Percentiles rank a stretch among this genome's conserved stretches.
Conservation (phyloP, 768 basidiomycete genomes). For the Mycena rosella region DNA sequence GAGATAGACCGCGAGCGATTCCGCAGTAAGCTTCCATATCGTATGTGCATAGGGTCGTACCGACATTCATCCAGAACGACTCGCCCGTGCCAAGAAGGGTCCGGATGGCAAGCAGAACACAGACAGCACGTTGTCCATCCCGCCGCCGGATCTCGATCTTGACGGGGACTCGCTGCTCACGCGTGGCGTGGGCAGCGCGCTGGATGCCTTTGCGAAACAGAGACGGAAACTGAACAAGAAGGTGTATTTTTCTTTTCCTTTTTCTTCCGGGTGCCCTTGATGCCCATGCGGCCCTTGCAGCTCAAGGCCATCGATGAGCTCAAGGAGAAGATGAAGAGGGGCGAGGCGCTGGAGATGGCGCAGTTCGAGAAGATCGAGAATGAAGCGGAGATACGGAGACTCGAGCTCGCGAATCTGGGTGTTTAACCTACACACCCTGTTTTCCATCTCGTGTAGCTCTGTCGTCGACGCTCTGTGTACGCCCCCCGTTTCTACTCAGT, state of each 20-base stretch:
- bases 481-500: too few species aligned
- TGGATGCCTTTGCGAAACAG: too few species aligned
- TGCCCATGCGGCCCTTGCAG: constrained; percentile 12
- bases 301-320: not conserved
- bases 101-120: not conserved
- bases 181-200: too few species aligned
- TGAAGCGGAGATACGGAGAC: not conserved
- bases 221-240: too few species aligned
- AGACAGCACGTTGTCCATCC: too few species aligned
- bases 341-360: not conserved
- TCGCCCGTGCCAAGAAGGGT: not conserved
- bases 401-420: too few species aligned
- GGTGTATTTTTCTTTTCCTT: constrained; percentile 3
- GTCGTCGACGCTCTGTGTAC: too few species aligned
- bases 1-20: not conserved
- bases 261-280: not conserved
- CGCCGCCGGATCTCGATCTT: too few species aligned
- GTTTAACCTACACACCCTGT: too few species aligned
- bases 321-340: constrained; percentile 10
- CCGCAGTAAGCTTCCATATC: not conserved
- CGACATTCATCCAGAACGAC: constrained; percentile 1
- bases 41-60: not conserved
- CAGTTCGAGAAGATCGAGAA: not conserved
- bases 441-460: too few species aligned
- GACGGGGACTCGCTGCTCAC: too few species aligned